A percentile compares a stretch with the other conserved stretches of the same genome.
Evolutionary conservation across 306 rosid species (phyloP).

Genomic region (Spatholobus suberectus): DNA sequence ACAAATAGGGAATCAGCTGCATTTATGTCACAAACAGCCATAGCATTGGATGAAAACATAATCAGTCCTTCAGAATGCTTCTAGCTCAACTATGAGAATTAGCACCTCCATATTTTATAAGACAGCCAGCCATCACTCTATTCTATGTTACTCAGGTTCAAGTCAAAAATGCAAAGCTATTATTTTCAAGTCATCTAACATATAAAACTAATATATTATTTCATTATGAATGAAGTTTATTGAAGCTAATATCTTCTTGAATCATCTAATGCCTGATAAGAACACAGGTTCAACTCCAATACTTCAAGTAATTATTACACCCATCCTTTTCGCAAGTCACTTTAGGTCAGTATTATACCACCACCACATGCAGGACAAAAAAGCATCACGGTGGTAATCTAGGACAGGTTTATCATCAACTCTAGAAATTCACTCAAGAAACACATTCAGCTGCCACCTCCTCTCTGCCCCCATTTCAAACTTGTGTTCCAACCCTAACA

Average conservation of each 20-base stretch:
- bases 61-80: neutral
- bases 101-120: conserved; percentile 5
- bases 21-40: neutral
- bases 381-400: neutral
- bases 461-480: neutral
- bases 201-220: conserved; percentile 12
- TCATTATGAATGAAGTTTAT: neutral
- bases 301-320: neutral
- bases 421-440: neutral
- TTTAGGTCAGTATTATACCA: neutral
- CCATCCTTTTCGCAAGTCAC: neutral
- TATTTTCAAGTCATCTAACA: conserved; percentile 1
- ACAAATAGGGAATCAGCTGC: neutral
- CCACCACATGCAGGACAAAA: neutral
- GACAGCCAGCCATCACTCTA: neutral
- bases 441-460: conserved; percentile 9
- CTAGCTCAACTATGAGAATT: neutral
- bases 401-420: neutral
- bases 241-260: neutral
- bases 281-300: neutral
- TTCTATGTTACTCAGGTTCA: neutral
- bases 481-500: neutral
- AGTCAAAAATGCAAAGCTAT: conserved; percentile 11
- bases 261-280: conserved; percentile 3
- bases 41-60: neutral